A percentile compares a stretch with the other conserved stretches of the same genome.
Evolutionary conservation across 2,329 filamentous ascomycete genomes (phyloP).

Genomic region (Lecanosticta acicola): DNA sequence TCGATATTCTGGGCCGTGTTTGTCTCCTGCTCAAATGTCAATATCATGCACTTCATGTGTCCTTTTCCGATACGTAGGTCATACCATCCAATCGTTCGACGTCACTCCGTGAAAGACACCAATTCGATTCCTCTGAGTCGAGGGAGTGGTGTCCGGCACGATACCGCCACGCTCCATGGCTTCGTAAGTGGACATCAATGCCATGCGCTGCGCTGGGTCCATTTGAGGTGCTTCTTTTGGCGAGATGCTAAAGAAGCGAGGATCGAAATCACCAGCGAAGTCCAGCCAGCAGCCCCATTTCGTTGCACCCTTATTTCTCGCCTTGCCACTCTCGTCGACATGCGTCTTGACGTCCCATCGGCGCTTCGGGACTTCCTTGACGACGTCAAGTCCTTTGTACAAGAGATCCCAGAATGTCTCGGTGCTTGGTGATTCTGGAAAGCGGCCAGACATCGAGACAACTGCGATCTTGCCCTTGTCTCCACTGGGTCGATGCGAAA

Average conservation of each 20-base stretch:
- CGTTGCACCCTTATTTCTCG: constrained; percentile 21
- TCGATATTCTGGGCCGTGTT: constrained; percentile 25
- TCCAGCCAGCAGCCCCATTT: constrained; percentile 37
- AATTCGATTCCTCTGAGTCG: constrained; percentile 27
- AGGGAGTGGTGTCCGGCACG: too few species aligned
- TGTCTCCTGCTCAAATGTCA: constrained; percentile 18
- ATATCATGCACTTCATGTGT: constrained; percentile 10
- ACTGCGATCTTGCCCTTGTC: too few species aligned
- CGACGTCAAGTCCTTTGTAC: constrained; percentile 8
- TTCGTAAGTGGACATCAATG: constrained; percentile 17
- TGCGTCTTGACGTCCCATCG: constrained; percentile 15
- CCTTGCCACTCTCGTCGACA: constrained; percentile 12
- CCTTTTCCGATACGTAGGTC: too few species aligned
- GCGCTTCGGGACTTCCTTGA: constrained; percentile 8
- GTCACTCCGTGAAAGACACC: constrained; percentile 33
- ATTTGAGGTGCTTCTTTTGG: constrained; percentile 21
- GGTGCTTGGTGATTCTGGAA: too few species aligned
- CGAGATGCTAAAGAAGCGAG: constrained; percentile 38
- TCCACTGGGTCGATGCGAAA: too few species aligned
- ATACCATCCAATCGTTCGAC: constrained; percentile 33
- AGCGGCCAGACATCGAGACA: too few species aligned
- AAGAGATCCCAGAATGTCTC: constrained; percentile 18
- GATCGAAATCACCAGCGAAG: constrained; percentile 36
- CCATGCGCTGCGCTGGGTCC: constrained; percentile 12
- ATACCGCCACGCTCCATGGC: constrained; percentile 16